Evolutionary conservation across 306 rosid genomes (phyloP).

Genomic region (Lathyrus aphaca): DNA sequence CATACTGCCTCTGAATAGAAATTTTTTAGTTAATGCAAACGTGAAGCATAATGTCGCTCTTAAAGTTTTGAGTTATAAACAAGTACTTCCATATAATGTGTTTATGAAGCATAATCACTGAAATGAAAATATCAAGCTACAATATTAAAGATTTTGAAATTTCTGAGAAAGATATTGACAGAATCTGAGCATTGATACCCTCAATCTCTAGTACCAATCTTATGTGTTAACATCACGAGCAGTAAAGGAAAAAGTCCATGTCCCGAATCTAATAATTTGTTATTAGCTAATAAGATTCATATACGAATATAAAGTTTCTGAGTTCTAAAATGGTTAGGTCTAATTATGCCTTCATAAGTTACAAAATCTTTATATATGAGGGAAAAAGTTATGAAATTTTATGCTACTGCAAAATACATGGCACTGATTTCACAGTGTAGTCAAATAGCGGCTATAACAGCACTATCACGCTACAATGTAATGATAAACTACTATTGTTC

Average conservation of each 20-base stretch:
- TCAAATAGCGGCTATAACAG: too few relatives aligned
- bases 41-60: slow-evolving; percentile 21
- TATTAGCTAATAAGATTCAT: too few relatives aligned
- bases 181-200: too few relatives aligned
- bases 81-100: background rate
- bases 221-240: too few relatives aligned
- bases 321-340: background rate
- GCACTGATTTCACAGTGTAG: too few relatives aligned
- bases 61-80: too few relatives aligned
- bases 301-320: background rate
- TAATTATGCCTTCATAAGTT: background rate
- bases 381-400: background rate
- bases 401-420: background rate
- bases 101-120: slow-evolving; percentile 14
- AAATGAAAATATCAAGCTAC: slow-evolving; percentile 9
- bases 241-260: too few relatives aligned
- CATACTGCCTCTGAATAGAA: slow-evolving; percentile 40
- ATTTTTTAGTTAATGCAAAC: slow-evolving; percentile 16
- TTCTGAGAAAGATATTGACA: too few relatives aligned
- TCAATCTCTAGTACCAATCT: too few relatives aligned
- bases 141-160: background rate
- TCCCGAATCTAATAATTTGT: too few relatives aligned
- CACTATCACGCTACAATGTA: too few relatives aligned
- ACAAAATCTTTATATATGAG: background rate
- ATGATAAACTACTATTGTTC: too few relatives aligned